Evolutionary conservation across 75 land plant species (phyloP), one percentile per base, ranked within the genome.

Genomic region (Cryptomeria japonica): DNA sequence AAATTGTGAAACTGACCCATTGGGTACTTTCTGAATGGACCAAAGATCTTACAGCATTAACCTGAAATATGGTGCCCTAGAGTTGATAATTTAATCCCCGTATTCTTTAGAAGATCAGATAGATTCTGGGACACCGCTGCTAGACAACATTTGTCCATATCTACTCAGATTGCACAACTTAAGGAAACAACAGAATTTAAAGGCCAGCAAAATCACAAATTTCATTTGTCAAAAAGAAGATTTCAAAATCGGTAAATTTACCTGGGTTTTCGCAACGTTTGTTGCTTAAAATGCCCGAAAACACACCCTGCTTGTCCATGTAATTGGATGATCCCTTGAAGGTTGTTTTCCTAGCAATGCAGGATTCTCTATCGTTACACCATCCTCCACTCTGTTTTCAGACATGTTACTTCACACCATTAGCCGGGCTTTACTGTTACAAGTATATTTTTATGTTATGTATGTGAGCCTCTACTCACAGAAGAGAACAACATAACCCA

Each of bases 211-310:
- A 56, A 42, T 36, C n/a, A 22, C 25, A 80, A 0, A 9, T 18
- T 44, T 44, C 41, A n/a, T 42, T 25, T 25, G 32, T 9, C 25
- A 10, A 32, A 41, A 39, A 80, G 6, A 28, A 25, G 5, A 5
- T 5, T 22, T 61, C 7, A 80, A 44, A 80, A 25, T 22, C 42
- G 64, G 5, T 10, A 14, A 25, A 73, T 11, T 73, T 37, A 94
- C 99, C 98, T 80, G 99, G 99, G 90, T 98, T 98, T 18, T 93
- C 90, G 4, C 90, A 61, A 37, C 92, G 89, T 39, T 95, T 93
- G 89, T 92, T 93, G 93, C 95, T 96, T 37, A 98, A 87, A 77
- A 98, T 94, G n/a, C 99, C 99, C 44, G 89, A 85, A 78, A 98
- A 98, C 34, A 76, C 64, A 31, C 87, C 92, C 44, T 18, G 56